Conservation (phyloP, 176 grass and related monocot species). For the Eleusine indica region DNA sequence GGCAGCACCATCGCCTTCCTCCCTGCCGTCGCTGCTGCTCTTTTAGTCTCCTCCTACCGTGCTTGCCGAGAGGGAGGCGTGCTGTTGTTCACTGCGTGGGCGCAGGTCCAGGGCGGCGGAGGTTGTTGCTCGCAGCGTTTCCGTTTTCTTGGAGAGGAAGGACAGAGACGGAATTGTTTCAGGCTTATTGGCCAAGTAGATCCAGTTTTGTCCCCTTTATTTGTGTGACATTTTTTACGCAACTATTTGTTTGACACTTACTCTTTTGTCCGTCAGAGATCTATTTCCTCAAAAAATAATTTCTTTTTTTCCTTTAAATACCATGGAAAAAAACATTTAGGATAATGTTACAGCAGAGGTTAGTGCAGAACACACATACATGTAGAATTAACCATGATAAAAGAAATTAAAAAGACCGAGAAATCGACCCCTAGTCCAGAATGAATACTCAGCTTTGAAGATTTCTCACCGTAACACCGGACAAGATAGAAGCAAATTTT, state of each 20-base stretch:
- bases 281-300: not conserved
- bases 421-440: not conserved
- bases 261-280: no score
- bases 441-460: not conserved
- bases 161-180: not conserved
- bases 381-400: no score
- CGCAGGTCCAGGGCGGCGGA: conserved; percentile 31
- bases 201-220: not conserved
- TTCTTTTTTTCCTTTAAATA: no score
- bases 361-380: not conserved
- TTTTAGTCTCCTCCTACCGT: not conserved
- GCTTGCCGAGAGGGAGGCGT: conserved; percentile 5
- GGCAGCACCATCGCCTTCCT: conserved; percentile 70
- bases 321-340: no score
- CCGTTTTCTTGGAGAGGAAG: conserved; percentile 56
- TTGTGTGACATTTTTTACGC: not conserved
- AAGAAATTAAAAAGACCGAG: not conserved
- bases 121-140: conserved; percentile 38
- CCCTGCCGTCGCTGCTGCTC: not conserved
- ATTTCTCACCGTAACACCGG: not conserved
- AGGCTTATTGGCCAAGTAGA: conserved; percentile 15
- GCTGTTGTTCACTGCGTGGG: not conserved
- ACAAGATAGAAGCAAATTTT: not conserved
- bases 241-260: not conserved
- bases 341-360: not conserved